Percentiles rank a stretch among this genome's conserved stretches.
phyloP scores from a whole-genome alignment of 768 basidiomycete species.

The Mycena chlorophos region DNA sequence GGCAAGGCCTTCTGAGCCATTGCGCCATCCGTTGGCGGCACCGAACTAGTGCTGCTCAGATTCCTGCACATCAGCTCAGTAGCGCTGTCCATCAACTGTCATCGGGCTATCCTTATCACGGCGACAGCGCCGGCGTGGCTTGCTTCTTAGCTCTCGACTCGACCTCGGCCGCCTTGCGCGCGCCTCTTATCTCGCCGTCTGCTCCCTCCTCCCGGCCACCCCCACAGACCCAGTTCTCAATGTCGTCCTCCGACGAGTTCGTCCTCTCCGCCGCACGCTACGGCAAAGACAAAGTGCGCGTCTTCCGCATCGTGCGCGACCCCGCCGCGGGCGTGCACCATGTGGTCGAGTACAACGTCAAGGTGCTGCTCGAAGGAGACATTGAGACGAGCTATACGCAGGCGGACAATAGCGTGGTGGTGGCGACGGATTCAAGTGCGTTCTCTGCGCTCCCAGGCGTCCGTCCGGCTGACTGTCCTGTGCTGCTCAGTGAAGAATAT shows the following conservation, averaged over 20 bases:
- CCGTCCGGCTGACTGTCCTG: neutral
- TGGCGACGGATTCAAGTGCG: slow-evolving; percentile 90
- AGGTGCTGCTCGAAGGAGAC: slow-evolving; percentile 78
- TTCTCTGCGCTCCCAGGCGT: slow-evolving; percentile 12
- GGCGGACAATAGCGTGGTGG: slow-evolving; percentile 85
- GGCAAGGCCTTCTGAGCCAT: no score
- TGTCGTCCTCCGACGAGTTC: slow-evolving; percentile 11
- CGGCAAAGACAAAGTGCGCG: slow-evolving; percentile 87
- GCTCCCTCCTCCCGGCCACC: no score
- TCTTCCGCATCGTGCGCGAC: slow-evolving; percentile 80
- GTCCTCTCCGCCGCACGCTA: slow-evolving; percentile 59
- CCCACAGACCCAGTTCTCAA: neutral
- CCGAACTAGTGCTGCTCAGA: no score
- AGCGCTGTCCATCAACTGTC: no score
- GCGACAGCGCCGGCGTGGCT: no score
- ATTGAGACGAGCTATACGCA: slow-evolving; percentile 82
- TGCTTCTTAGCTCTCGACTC: no score
- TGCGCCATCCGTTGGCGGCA: no score
- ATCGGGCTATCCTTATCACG: no score
- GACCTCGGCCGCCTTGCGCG: no score
- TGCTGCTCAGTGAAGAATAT: slow-evolving; percentile 69
- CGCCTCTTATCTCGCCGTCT: no score
- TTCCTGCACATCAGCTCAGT: no score
- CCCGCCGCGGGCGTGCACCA: slow-evolving; percentile 65
- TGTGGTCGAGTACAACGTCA: slow-evolving; percentile 84